Evolutionary conservation across 257 asterid genomes (phyloP).

Genomic region (Lycium ferocissimum): DNA sequence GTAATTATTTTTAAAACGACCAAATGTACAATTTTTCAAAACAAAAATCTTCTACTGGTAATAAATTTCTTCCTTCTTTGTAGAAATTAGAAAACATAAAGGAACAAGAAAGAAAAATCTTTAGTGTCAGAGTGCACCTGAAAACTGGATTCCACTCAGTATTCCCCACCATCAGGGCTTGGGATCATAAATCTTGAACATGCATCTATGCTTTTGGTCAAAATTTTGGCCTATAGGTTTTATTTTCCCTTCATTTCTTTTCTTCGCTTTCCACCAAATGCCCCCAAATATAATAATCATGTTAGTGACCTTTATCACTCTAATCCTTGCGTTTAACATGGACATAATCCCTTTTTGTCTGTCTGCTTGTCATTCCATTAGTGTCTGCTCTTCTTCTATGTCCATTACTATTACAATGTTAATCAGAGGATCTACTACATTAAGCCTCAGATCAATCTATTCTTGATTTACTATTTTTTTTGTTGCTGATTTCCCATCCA

Average conservation of each 20-base stretch:
- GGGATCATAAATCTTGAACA: slow-evolving; percentile 6
- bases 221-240: not conserved
- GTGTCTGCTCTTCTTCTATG: not conserved
- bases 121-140: not conserved
- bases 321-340: slow-evolving; percentile 1
- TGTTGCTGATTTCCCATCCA: no score
- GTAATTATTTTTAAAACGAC: no score
- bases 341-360: not conserved
- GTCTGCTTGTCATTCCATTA: not conserved
- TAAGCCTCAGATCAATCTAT: not conserved
- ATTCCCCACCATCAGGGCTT: not conserved
- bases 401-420: not conserved
- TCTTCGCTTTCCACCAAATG: slow-evolving; percentile 10
- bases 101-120: not conserved
- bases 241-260: not conserved
- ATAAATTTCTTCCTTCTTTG: not conserved
- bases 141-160: not conserved
- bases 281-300: slow-evolving; percentile 2
- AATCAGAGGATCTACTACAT: not conserved
- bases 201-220: not conserved
- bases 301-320: not conserved
- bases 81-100: no score
- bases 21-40: no score
- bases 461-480: not conserved
- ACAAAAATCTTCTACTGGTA: not conserved